phyloP scores from a whole-genome alignment of 306 rosid genomes.

The Sesbania bispinosa region DNA sequence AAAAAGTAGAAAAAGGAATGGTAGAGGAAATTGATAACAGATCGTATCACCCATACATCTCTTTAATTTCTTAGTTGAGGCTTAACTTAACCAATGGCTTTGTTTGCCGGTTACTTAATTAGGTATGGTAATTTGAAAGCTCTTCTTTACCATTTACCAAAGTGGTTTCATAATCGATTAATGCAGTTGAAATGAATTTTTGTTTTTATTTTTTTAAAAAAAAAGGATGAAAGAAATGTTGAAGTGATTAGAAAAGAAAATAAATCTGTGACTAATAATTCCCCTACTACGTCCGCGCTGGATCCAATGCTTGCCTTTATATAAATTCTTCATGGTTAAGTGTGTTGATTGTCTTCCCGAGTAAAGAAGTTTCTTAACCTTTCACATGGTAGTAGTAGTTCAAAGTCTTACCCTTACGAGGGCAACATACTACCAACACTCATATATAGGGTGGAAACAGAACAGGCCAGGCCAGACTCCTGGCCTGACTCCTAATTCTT shows the following conservation, averaged over 20 bases:
- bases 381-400: constrained; percentile 1
- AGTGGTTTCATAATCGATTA: background rate
- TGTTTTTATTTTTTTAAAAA: too few species aligned
- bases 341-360: background rate
- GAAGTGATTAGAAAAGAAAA: background rate
- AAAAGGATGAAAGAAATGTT: background rate
- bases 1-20: background rate
- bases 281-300: background rate
- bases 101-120: background rate
- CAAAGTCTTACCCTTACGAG: background rate
- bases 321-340: background rate
- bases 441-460: background rate
- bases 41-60: background rate
- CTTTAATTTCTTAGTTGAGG: background rate
- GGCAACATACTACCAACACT: background rate
- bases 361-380: background rate
- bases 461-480: too few species aligned
- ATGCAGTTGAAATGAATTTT: too few species aligned
- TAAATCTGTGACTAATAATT: background rate
- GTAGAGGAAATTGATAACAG: background rate
- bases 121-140: background rate
- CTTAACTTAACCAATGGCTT: background rate
- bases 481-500: too few species aligned
- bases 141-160: background rate
- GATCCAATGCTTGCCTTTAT: constrained; percentile 15